Base-by-base conservation (phyloP, 2,329 filamentous ascomycete species). In the Beauveria brongniartii region DNA sequence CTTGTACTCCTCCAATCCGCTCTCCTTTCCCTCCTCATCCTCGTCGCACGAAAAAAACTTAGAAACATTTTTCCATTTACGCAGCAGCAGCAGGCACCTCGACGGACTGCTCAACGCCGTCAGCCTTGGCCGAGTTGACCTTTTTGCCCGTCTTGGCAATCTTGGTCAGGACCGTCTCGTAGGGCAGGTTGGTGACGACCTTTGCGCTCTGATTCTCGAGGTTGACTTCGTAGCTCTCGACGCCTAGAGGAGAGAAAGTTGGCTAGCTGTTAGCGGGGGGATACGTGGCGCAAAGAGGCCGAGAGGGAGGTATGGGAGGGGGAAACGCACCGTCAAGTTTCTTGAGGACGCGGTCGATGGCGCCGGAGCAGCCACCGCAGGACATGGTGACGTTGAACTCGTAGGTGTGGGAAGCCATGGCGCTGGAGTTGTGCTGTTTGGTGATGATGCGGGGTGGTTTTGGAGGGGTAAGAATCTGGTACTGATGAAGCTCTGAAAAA, bases 101-200 rank as follows among this genome's bases (percentile, higher is more conserved):
- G 64, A 85, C 73, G 63, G 80, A 80, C 73, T 77, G 76, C 61
- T 73, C 71, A 63, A 82, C 80, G 59, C 89, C 89, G 71, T 92
- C 88, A 26, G 82, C 87, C 78, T 86, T 84, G 67, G 82, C 89
- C 30, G 82, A 86, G 76, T 89, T 95, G 72, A 97, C 87, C 71
- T 88, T 89, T 85, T 97, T 97, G 70, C 92, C 92, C 14, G 92
- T 96, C 86, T 96, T 96, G 82, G 89, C 87, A 75, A 97, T 96
- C 74, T 90, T 95, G 72, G 83, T 82, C 63, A 96, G 85, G 62
- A 96, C 90, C 54, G 85, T 90, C 66, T 91, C 85, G 79, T 93
- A 96, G 62, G 83, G 80, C 64, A 95, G 81, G 60, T 76, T 79
- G 65, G 92, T 85, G 67, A 88, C 79, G 67, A 97, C 84, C 66